Conservation (phyloP, 805 yeast genomes). For the Spathaspora gorwiae region DNA sequence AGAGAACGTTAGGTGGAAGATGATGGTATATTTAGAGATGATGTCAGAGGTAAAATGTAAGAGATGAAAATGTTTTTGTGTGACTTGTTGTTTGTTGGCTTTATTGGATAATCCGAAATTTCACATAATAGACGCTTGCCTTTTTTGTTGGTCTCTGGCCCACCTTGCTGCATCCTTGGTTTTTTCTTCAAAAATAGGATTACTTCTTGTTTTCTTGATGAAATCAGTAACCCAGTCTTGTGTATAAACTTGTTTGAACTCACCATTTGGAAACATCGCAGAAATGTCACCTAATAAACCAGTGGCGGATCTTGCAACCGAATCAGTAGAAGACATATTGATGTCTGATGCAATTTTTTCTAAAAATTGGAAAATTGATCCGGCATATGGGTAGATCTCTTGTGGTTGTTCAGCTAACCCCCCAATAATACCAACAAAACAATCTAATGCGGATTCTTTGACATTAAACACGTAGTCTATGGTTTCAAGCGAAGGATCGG, state of each 20-base stretch:
- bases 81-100: background rate
- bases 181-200: slow-evolving; percentile 52
- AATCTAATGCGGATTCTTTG: slow-evolving; percentile 87
- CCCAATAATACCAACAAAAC: slow-evolving; percentile 91
- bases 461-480: slow-evolving; percentile 69
- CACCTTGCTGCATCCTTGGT: slow-evolving; percentile 94
- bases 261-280: slow-evolving; percentile 76
- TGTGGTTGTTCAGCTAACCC: slow-evolving; percentile 74
- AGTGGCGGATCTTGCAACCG: slow-evolving; percentile 75
- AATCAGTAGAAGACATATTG: slow-evolving; percentile 56
- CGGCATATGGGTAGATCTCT: slow-evolving; percentile 59
- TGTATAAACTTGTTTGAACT: slow-evolving; percentile 58
- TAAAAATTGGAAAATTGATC: slow-evolving; percentile 68
- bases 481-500: slow-evolving; percentile 67
- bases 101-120: background rate
- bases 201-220: slow-evolving; percentile 67
- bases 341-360: slow-evolving; percentile 55
- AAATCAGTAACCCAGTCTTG: slow-evolving; percentile 79
- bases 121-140: slow-evolving; percentile 16
- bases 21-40: background rate
- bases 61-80: background rate
- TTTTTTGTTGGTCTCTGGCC: slow-evolving; percentile 86
- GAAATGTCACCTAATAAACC: slow-evolving; percentile 94
- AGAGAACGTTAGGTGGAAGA: background rate
- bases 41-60: background rate